Percentiles rank a stretch among this genome's conserved stretches.
Conservation (phyloP, 2,329 filamentous ascomycete genomes). For the Claviceps spartinae region DNA sequence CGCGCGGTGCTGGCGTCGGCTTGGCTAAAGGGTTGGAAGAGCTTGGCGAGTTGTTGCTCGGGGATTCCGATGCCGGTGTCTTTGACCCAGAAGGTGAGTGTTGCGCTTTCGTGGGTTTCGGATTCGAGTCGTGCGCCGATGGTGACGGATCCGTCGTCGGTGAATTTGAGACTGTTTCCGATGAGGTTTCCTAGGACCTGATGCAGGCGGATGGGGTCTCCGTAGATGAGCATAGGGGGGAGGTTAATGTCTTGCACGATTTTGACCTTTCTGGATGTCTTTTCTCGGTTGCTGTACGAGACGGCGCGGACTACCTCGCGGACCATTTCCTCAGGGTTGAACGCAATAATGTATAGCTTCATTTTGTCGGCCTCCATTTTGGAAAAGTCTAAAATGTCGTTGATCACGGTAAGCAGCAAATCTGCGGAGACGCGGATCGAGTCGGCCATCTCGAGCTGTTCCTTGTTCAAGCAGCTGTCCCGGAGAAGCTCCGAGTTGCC, state of each 20-base stretch:
- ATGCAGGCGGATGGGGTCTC: conserved; percentile 52
- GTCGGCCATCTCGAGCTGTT: conserved; percentile 76
- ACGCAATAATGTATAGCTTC: conserved; percentile 61
- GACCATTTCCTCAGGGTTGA: conserved; percentile 54
- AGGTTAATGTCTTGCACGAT: conserved; percentile 58
- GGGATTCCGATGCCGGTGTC: conserved; percentile 90
- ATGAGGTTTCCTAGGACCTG: conserved; percentile 71
- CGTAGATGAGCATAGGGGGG: conserved; percentile 59
- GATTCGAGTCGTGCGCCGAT: conserved; percentile 62
- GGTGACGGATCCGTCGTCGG: conserved; percentile 71
- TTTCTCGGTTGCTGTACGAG: conserved; percentile 52
- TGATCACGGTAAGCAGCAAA: conserved; percentile 77
- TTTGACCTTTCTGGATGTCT: conserved; percentile 47
- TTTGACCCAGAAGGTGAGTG: conserved; percentile 70
- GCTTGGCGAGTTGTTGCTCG: conserved; percentile 64
- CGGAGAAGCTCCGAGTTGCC: conserved; percentile 75
- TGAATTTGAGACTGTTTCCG: conserved; percentile 90
- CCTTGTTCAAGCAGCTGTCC: conserved; percentile 59
- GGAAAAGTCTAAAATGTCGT: conserved; percentile 91
- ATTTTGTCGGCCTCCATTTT: conserved; percentile 85
- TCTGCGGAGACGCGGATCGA: conserved; percentile 80
- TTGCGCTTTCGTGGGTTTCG: conserved; percentile 57
- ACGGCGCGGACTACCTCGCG: conserved; percentile 52
- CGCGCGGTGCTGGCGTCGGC: conserved; percentile 81
- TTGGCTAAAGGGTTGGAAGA: conserved; percentile 88